A percentile compares a stretch with the other conserved stretches of the same genome.
These are phyloP conservation scores for Oehlia diaphana DNA, from an alignment of 192 early-diverging fungal genomes.

Conservation along the genomic window DNA sequence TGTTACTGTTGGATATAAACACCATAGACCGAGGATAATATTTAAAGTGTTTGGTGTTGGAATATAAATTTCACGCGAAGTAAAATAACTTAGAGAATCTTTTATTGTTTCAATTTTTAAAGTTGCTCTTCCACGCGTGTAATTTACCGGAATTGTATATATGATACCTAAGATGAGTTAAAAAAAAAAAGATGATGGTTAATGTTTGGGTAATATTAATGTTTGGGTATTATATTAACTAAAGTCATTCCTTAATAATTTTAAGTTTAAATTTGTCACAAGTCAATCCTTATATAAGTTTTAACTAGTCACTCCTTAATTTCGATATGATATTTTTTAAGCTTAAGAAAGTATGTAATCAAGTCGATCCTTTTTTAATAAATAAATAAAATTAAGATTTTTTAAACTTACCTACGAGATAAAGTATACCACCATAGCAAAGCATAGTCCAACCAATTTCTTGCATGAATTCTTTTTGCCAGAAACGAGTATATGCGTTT, in stretches of 20 bases:
- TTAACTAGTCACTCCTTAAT: neutral
- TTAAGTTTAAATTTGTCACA: too few relatives aligned
- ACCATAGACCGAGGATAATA: neutral
- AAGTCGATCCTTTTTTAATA: neutral
- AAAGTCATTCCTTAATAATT: neutral
- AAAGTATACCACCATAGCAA: slow-evolving; percentile 16
- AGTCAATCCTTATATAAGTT: neutral
- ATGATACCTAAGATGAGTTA: too few relatives aligned
- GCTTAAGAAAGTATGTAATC: neutral
- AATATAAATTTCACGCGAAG: neutral
- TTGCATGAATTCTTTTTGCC: slow-evolving; percentile 13
- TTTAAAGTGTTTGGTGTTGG: slow-evolving; percentile 7
- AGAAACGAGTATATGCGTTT: neutral
- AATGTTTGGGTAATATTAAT: too few relatives aligned
- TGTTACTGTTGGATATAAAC: slow-evolving; percentile 8
- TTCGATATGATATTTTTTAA: too few relatives aligned
- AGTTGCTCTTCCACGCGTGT: neutral
- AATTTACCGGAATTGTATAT: slow-evolving; percentile 28
- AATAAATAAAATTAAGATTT: neutral
- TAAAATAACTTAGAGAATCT: neutral
- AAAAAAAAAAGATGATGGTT: too few relatives aligned
- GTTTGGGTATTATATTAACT: neutral
- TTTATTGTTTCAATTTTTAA: neutral
- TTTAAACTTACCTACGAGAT: slow-evolving; percentile 23
- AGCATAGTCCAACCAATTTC: slow-evolving; percentile 22